These are phyloP conservation scores for Lophium mytilinum DNA, from an alignment of 495 filamentous ascomycete genomes.

Conservation along the genomic window DNA sequence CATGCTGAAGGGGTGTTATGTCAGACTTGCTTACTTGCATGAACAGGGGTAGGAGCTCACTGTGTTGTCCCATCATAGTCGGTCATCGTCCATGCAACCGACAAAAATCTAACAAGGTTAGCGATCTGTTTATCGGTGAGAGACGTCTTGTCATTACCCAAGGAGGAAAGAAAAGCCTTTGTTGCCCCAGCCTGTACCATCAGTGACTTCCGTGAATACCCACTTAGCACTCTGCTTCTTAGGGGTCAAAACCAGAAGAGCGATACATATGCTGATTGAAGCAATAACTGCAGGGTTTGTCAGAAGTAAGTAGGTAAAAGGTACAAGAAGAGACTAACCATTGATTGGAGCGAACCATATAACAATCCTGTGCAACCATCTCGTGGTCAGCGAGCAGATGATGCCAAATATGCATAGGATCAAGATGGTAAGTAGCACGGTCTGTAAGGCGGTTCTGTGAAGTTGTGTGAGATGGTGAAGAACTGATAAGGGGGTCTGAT, in stretches of 20 bases:
- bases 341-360: conserved; percentile 70
- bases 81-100: conserved; percentile 67
- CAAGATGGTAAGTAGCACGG: conserved; percentile 52
- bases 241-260: conserved; percentile 50
- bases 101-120: conserved; percentile 42
- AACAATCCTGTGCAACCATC: conserved; percentile 52
- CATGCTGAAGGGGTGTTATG: conserved; percentile 40
- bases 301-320: not conserved
- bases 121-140: not conserved
- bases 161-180: conserved; percentile 61
- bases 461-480: conserved; percentile 4
- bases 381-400: conserved; percentile 60
- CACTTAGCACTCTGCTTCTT: conserved; percentile 52
- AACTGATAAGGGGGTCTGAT: conserved; percentile 13
- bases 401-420: conserved; percentile 51
- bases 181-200: conserved; percentile 54
- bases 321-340: conserved; percentile 34
- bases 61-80: conserved; percentile 70
- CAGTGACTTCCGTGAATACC: conserved; percentile 55
- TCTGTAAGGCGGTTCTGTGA: conserved; percentile 51
- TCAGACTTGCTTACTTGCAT: conserved; percentile 10
- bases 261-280: conserved; percentile 49
- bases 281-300: conserved; percentile 25
- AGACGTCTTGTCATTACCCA: conserved; percentile 31
- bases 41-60: conserved; percentile 31